These are phyloP conservation scores for Russula griseocarnosa DNA, from an alignment of 768 basidiomycete genomes.

Conservation along the genomic window DNA sequence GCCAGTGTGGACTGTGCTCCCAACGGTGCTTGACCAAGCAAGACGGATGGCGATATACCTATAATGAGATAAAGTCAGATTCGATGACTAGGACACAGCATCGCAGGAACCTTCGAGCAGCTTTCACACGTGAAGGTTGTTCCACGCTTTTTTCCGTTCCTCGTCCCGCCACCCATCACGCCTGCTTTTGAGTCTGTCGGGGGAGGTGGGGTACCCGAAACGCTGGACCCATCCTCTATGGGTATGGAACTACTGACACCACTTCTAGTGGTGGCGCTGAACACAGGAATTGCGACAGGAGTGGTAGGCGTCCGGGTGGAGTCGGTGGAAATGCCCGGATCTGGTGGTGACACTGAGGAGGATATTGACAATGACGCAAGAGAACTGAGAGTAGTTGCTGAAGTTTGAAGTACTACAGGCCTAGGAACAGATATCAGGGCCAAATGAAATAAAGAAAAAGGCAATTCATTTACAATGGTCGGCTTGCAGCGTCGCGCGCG, in stretches of 20 bases:
- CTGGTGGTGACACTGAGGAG: constrained; percentile 34
- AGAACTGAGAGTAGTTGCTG: constrained; percentile 39
- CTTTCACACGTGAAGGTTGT: constrained; percentile 89
- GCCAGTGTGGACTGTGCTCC: constrained; percentile 97
- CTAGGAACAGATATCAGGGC: constrained; percentile 29
- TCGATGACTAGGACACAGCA: background rate
- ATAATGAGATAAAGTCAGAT: constrained; percentile 14
- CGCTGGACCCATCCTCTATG: constrained; percentile 28
- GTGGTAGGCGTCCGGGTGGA: constrained; percentile 27
- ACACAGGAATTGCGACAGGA: constrained; percentile 21
- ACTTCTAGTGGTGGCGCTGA: background rate
- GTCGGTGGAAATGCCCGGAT: constrained; percentile 29
- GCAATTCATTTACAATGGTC: constrained; percentile 59
- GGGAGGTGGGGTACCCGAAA: constrained; percentile 23
- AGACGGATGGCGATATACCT: constrained; percentile 89
- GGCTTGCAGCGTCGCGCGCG: constrained; percentile 69
- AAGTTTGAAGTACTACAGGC: constrained; percentile 37
- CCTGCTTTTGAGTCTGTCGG: constrained; percentile 26
- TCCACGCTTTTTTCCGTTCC: constrained; percentile 69
- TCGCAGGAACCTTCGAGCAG: constrained; percentile 75
- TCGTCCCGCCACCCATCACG: constrained; percentile 34
- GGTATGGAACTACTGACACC: constrained; percentile 19
- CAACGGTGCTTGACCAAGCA: constrained; percentile 97
- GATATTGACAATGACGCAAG: constrained; percentile 44
- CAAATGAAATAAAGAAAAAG: constrained; percentile 6